Evolutionary conservation across 352 stramenopile species (phyloP).

Genomic region (Globisporangium orthogonon): DNA sequence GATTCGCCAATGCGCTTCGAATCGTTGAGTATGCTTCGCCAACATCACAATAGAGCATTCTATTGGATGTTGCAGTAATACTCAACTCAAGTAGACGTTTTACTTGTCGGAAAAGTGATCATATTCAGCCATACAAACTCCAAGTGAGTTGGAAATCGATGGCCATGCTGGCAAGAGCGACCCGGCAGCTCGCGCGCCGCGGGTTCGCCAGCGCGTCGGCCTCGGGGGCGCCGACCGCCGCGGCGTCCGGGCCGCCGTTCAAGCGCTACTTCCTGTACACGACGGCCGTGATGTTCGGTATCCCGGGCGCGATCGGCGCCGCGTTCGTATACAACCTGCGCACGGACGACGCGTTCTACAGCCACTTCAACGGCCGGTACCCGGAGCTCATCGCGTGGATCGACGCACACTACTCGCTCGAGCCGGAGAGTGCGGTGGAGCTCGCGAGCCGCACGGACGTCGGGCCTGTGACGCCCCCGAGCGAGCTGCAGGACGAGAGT

Average conservation of each 20-base stretch:
- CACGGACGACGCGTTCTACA: conserved; percentile 79
- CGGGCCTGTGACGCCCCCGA: conserved; percentile 42
- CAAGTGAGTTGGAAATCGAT: neutral
- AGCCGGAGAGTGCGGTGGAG: conserved; percentile 27
- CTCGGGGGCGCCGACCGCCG: neutral
- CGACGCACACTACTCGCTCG: conserved; percentile 58
- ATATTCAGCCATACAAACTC: neutral
- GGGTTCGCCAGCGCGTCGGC: conserved; percentile 12
- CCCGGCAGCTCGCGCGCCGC: conserved; percentile 2
- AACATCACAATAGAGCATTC: too few species aligned
- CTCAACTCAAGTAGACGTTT: too few species aligned
- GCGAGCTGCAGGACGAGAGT: conserved; percentile 66
- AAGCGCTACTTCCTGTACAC: conserved; percentile 73
- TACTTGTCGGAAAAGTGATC: too few species aligned
- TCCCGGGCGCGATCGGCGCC: conserved; percentile 47
- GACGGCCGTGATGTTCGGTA: conserved; percentile 75
- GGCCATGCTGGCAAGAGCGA: conserved; percentile 3
- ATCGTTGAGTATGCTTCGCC: too few species aligned
- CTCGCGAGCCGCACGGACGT: conserved; percentile 62
- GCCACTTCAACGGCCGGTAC: conserved; percentile 79
- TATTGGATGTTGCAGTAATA: too few species aligned
- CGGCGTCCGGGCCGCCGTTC: conserved; percentile 31
- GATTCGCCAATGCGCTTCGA: too few species aligned
- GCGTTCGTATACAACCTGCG: conserved; percentile 83
- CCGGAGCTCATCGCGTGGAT: conserved; percentile 65